Base-by-base conservation (phyloP, 208 protist genomes). In the Crithidia bombi region DNA sequence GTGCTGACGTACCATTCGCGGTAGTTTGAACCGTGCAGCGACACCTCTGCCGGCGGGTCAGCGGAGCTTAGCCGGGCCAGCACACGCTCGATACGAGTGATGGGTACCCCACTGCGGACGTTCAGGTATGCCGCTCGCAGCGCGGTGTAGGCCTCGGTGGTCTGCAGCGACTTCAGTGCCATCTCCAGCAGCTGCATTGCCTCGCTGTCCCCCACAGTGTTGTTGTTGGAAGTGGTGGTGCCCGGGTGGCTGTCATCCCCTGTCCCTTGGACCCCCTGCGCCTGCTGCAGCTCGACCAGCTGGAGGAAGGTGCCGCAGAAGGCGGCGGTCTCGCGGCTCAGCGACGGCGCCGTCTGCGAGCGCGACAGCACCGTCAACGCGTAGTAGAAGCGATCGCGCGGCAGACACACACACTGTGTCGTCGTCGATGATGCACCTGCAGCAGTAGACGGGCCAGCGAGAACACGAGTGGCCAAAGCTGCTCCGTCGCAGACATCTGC, bases 231-330 rank as follows among this genome's bases (percentile, higher is more conserved):
- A 5, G 6, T 30, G 23, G 3, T 52, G 14, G n/a, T n/a, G n/a
- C n/a, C n/a, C n/a, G n/a, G n/a, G n/a, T 30, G 23, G 25, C 30
- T 23, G 21, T 19, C 46, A 28, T 30, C 25, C 1, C 54, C 21
- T 51, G 5, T 32, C 35, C 21, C 10, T 39, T 23, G 4, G 44
- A n/a, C n/a, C 51, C 15, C n/a, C 19, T 57, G 47, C 5, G 43
- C 61, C 28, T 54, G n/a, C 39, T 75, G 63, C 23, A 73, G 38
- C 65, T 93, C 87, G 33, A 96, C 74, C 1, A 78, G 23, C 25
- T 79, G 82, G 12, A 93, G 64, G 39, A 91, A 85, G 30, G 49
- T 38, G 19, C 90, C 90, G 33, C 85, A 91, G 46, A 93, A 75
- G 36, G 81, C 72, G 9, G 81, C 83, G 0, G 87, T 83, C 61